Evolutionary conservation across 345 rosid species (phyloP), one percentile per base, ranked within the genome.

Genomic region (Luvunga scandens): DNA sequence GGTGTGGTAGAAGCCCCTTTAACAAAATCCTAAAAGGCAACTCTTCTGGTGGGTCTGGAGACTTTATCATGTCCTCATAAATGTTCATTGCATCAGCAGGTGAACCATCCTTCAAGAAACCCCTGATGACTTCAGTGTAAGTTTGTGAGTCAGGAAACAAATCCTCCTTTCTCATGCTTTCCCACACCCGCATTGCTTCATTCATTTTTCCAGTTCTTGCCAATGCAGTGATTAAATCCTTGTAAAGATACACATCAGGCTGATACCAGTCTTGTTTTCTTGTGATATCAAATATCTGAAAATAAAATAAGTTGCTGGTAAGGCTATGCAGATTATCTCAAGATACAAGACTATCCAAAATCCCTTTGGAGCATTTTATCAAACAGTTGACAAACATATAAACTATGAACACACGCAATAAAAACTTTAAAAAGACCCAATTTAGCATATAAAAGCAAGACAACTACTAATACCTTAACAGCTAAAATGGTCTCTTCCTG

Each of bases 21-120:
- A 96, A 84, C 85, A 96, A 63, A 84, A 92, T 88, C 83, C 97
- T 91, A 83, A 95, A 95, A 0, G 98, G 98, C 84, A 92, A 80
- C 85, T 93, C 99, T 39, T 91, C 97, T 0, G 98, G 97, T 3
- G 99, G 99, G 72, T 95, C 98, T 0, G 97, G 98, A 61, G 98
- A 89, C 81, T 89, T 84, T 84, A 92, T 81, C 98, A 95, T 95
- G 89, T 93, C 97, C 80, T 95, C 98, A 6, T 92, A 95, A 65
- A 95, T 83, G 79, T 95, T 95, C 97, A 93, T 91, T 27, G 99
- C 97, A 87, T 92, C 98, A 0, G 94, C 93, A 0, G 97, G 98
- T 62, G 94, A 95, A 9, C 97, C 98, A 1, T 92, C 90, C 80
- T 86, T 90, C 78, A 95, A 78, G 82, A 90, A 92, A 1, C 99